Base-by-base conservation (phyloP, 768 basidiomycete genomes). In the Auricularia cornea region DNA sequence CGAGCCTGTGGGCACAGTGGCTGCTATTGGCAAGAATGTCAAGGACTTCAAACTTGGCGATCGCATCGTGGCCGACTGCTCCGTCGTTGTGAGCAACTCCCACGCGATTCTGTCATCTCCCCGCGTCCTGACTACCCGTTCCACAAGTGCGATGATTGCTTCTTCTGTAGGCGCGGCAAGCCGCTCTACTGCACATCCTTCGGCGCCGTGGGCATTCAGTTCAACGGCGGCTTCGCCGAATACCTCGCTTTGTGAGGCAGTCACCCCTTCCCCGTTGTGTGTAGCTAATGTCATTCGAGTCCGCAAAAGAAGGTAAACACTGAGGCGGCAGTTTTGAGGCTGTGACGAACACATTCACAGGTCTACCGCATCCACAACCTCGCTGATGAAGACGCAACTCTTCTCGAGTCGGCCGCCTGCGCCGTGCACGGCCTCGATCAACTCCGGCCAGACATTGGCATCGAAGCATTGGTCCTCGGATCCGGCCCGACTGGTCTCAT, bases 401-500 rank as follows among this genome's bases (percentile, higher is more conserved):
- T 96, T 23, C 80, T 94, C 38, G 93, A 95, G 71, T 94, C 94
- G 44, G 90, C 92, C 3, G 88, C 93, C 4, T 96, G 93, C 67
- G 94, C 94, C 33, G 84, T 96, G 60, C 93, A 96, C 72, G 93
- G 93, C 5, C 85, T 94, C 65, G 93, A 96, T 76, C 92, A 92
- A 73, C 83, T 96, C 63, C 83, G 79, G 63, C 87, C 90, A 1
- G 84, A 87, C 3, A 90, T 94, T 64, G 93, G 93, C 30, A 78
- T 89, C 44, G 91, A 94, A 59, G 92, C 89, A 23, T 83, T 96
- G 60, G 78, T 95, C 38, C 80, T 94, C 56, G 93, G 93, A 60
- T 90, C 93, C n/a, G 93, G 93, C 14, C 92, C 93, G 1, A 95
- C 93, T 3, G 89, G 93, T n/a, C 81, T 95, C 38, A 91, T 94